Evolutionary conservation across 2,329 filamentous ascomycete genomes (phyloP), one percentile per base, ranked within the genome.

Genomic region (Colletotrichum cereale): DNA sequence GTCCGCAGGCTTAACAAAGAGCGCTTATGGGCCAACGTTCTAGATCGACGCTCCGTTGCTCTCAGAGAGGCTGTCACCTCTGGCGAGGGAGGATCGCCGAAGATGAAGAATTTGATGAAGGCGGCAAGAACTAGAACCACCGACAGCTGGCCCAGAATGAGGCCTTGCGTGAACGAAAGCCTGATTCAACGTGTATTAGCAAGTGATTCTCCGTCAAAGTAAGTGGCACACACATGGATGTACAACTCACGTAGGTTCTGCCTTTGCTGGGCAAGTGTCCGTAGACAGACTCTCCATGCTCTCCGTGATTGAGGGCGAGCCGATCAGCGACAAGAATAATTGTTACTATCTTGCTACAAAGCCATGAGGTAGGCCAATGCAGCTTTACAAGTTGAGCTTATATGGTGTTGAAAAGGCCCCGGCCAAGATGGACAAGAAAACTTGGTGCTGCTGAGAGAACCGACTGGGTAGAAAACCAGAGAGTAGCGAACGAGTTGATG

Each of bases 61-160:
- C 93, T 90, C 53, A 92, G 85, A 10, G 93, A 87, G 16, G 94
- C 93, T 26, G 92, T 93, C 66, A 92, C 90, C 74, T 97, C 95
- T 73, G 94, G 88, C 1, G 93, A 94, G 0, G 95, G 94, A 6
- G 94, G 91, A 79, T 98, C 96, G 76, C 96, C 96, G 79, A 99
- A 98, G 79, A 99, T 98, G 88, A 99, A 99, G 89, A 98, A 99
- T 81, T 97, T 97, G 82, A 99, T 98, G 83, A 99, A 98, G 75
- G 93, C 94, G 74, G 95, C 95, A 73, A 99, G 90, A 48, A 99
- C 87, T 31, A 98, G 85, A 18, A 97, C 93, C 56, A 99, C 93
- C 2, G 95, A 97, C 62, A 99, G 87, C 82, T 99, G 96, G 61
- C 96, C 96, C 40, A 98, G 87, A 60, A 99, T 90, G 76, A 99